phyloP scores from a whole-genome alignment of 345 rosid species.

The Chamaenerion angustifolium region DNA sequence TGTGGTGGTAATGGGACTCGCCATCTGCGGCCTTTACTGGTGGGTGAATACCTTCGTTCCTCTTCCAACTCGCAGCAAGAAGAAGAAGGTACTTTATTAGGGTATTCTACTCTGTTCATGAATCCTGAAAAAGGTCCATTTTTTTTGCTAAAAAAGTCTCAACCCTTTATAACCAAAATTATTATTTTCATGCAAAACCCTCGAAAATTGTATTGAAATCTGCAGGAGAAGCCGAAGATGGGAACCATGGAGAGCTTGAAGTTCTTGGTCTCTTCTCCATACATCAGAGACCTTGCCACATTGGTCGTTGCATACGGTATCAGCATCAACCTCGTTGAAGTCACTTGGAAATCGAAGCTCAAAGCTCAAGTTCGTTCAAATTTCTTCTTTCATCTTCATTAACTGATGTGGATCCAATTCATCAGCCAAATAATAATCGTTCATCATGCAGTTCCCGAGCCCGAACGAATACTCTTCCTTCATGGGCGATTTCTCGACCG shows the following conservation, averaged over 20 bases:
- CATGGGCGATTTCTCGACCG: slow-evolving; percentile 98
- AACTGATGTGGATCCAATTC: not conserved
- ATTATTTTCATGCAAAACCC: no score
- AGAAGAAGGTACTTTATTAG: slow-evolving; percentile 62
- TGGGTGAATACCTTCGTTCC: slow-evolving; percentile 69
- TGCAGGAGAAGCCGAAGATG: slow-evolving; percentile 79
- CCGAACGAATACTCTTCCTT: slow-evolving; percentile 93
- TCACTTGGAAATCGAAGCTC: slow-evolving; percentile 98
- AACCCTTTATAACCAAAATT: no score
- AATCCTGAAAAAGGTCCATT: not conserved
- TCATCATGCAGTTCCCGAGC: slow-evolving; percentile 62
- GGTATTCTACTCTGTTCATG: not conserved
- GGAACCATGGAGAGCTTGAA: slow-evolving; percentile 97
- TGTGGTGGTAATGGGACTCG: slow-evolving; percentile 74
- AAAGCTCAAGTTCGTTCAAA: slow-evolving; percentile 66
- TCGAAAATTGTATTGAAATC: no score
- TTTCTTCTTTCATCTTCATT: not conserved
- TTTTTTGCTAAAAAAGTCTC: not conserved
- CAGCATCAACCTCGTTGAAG: slow-evolving; percentile 95
- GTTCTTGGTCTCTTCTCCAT: slow-evolving; percentile 74
- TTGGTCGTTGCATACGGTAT: slow-evolving; percentile 97
- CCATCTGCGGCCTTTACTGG: slow-evolving; percentile 83
- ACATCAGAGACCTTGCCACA: slow-evolving; percentile 86
- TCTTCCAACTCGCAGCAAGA: slow-evolving; percentile 90
- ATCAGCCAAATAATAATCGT: not conserved